Evolutionary conservation across 192 early-diverging fungal species (phyloP), one percentile per base, ranked within the genome.

Genomic region (Pilaira anomala): DNA sequence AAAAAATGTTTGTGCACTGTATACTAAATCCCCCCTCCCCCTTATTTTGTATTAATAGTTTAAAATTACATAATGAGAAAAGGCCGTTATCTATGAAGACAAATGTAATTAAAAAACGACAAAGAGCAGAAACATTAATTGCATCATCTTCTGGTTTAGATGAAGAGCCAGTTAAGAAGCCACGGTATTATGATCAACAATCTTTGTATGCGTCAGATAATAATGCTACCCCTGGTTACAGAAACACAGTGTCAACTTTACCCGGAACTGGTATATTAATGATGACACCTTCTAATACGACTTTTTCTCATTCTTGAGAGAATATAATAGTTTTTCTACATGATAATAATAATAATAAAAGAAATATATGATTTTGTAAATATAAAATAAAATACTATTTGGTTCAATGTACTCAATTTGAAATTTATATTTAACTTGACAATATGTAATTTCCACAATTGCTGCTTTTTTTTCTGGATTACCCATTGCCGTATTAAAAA

Each of bases 11-110:
- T 36, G 39, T 8, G 1, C 2, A 42, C 2, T 55, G 22, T 54
- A 12, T 33, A 2, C 36, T 42, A n/a, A 21, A 22, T n/a, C 13
- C 2, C 19, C 45, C 8, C 8, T 41, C 14, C 48, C 16, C 11
- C 25, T 33, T 48, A 19, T 48, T 2, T 11, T 14, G 7, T 40
- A 22, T 22, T 50, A 50, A 39, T 30, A 69, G 68, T 33, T 56
- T 73, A 22, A 73, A 73, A 50, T 30, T 73, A 40, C 71, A 73
- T 52, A 66, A 73, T 24, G 71, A 73, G 48, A 66, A 67, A 29
- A 60, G 71, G 25, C 71, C 71, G 13, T 36, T 73, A 16, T 73
- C 71, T 1, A 73, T 73, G 71, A 67, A 67, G 39, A 73, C 71
- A 11, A 53, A 73, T 63, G 62, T 67, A 2, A 73, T 73, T 19